Evolutionary conservation across 2,329 filamentous ascomycete species (phyloP).

Genomic region (Fusarium kyushuense): DNA sequence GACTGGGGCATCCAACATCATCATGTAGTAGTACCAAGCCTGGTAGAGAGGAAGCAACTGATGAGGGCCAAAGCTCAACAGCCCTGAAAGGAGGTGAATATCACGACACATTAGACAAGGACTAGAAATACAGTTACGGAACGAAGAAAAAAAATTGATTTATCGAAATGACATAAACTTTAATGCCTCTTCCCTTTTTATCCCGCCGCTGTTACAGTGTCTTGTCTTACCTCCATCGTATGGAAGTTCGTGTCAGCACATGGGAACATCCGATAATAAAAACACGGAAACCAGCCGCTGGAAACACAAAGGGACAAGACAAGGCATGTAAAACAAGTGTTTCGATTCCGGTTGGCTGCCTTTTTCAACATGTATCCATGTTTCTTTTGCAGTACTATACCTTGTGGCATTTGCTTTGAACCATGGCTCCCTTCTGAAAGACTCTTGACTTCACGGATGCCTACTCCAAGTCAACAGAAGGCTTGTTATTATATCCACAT

Average conservation of each 20-base stretch:
- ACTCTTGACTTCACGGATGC: not conserved
- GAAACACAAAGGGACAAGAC: slow-evolving; percentile 12
- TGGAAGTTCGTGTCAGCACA: slow-evolving; percentile 9
- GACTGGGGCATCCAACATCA: not conserved
- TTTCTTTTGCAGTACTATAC: not conserved
- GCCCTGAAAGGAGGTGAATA: slow-evolving; percentile 25
- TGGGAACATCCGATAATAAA: slow-evolving; percentile 20
- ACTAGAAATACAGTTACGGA: not conserved
- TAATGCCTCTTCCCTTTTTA: slow-evolving; percentile 10
- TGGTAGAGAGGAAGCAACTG: slow-evolving; percentile 11
- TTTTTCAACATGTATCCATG: not conserved
- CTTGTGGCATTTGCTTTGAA: slow-evolving; percentile 1
- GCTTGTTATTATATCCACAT: slow-evolving; percentile 3
- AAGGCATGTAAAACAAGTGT: slow-evolving; percentile 9
- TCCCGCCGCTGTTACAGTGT: not conserved
- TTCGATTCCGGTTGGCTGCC: slow-evolving; percentile 18
- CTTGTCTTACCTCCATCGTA: not conserved
- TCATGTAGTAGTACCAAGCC: not conserved
- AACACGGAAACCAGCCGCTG: slow-evolving; percentile 11
- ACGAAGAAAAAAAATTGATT: not conserved
- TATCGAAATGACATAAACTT: slow-evolving; percentile 14
- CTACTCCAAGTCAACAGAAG: slow-evolving; percentile 11
- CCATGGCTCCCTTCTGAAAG: not conserved
- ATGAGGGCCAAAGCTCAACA: slow-evolving; percentile 35
- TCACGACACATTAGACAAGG: slow-evolving; percentile 2